Evolutionary conservation across 2,329 filamentous ascomycete species (phyloP), one percentile per base, ranked within the genome.

Genomic region (Aureobasidium sp.): DNA sequence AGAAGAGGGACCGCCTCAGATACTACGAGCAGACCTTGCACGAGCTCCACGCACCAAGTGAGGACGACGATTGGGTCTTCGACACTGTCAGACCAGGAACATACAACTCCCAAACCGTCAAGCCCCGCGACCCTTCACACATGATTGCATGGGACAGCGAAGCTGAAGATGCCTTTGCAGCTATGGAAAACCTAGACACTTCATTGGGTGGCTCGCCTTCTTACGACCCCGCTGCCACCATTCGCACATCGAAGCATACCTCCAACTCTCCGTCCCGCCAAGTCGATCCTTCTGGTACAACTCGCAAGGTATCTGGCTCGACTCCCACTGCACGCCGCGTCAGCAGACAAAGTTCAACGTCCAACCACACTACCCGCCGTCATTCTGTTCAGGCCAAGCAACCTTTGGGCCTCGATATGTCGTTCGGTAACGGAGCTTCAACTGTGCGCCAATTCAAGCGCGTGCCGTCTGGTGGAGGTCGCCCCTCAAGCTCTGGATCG

Each of bases 1-100:
- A 86, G 62, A 84, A 71, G 55, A 67, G 84, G 57, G 84, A 82
- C 62, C 88, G 90, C 69, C 83, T 88, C 1, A 89, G 89, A 69
- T 96, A 93, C 75, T 97, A 97, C 75, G 92, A 96, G 69, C 93
- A 97, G 77, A 96, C 93, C 3, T 80, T 97, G 80, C 66, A 67
- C 23, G 69, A 70, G 32, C 72, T 74, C 66, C 68, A 67, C 46
- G 81, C 84, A 2, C 85, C 80, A 67, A 80, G 84, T 41, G 87
- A 91, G 5, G 81, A 89, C 17, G 91, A 96, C 66, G 92, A 90
- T 66, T 97, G 93, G 93, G 88, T 96, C 2, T 97, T 97, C 72
- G 93, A 97, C 70, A 97, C 93, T 0, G 86, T 97, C 71, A 94
- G 90, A 74, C 82, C 84, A 12, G 75, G 80, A 8, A 90, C 89